Evolutionary conservation across 2,329 filamentous ascomycete species (phyloP).

Genomic region (Cryphonectria japonica): DNA sequence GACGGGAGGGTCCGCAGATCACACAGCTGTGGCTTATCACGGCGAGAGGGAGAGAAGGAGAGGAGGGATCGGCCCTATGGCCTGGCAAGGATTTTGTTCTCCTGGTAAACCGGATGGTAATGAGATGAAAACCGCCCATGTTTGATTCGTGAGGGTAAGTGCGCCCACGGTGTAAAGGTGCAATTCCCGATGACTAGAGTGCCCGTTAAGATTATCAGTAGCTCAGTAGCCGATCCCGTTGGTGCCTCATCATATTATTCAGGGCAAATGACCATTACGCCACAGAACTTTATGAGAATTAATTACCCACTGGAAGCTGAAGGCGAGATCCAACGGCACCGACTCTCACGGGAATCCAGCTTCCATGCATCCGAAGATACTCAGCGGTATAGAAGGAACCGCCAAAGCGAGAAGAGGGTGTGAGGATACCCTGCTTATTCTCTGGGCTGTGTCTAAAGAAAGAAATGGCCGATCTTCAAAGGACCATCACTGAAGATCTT

Average conservation of each 20-base stretch:
- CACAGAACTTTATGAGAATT: background rate
- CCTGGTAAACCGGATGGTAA: background rate
- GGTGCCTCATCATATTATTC: background rate
- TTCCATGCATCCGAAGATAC: background rate
- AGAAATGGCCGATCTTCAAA: background rate
- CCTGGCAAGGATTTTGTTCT: background rate
- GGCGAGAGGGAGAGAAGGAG: background rate
- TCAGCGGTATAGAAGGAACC: background rate
- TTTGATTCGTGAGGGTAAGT: background rate
- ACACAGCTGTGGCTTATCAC: background rate
- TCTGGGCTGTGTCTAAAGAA: background rate
- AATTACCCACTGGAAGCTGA: background rate
- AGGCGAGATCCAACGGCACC: background rate
- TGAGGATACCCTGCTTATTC: background rate
- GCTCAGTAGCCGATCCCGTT: background rate
- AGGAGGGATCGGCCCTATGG: background rate
- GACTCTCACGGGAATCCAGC: background rate
- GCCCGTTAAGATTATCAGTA: background rate
- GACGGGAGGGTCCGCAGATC: background rate
- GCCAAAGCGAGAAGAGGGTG: background rate
- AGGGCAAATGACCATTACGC: background rate
- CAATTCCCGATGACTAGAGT: background rate
- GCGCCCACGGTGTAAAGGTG: background rate
- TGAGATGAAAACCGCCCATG: constrained; percentile 1
- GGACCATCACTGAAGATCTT: background rate